Evolutionary conservation across 352 stramenopile genomes (phyloP).

Genomic region (Pythium coloratum): DNA sequence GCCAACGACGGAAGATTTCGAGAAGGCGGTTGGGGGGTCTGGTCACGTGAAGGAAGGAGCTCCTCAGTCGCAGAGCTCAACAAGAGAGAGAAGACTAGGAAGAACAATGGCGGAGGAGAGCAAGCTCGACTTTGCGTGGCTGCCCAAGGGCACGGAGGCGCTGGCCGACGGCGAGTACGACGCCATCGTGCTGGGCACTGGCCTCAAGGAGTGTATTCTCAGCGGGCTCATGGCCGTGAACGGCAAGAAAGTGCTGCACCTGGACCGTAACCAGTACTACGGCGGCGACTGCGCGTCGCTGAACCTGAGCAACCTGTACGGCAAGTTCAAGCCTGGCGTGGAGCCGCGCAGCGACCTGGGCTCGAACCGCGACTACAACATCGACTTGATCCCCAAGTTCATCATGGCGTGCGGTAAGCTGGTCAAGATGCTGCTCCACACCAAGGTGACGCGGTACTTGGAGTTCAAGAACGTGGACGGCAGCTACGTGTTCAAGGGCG

Average conservation of each 20-base stretch:
- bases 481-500: slow-evolving; percentile 98
- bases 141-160: slow-evolving; percentile 92
- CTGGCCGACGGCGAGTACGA: slow-evolving; percentile 99
- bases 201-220: slow-evolving; percentile 99
- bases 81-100: slow-evolving; percentile 15
- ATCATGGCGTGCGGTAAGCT: slow-evolving; percentile 99
- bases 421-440: slow-evolving; percentile 98
- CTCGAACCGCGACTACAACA: slow-evolving; percentile 99
- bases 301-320: slow-evolving; percentile 98
- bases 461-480: slow-evolving; percentile 99
- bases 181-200: slow-evolving; percentile 98
- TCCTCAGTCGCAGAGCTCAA: slow-evolving; percentile 5
- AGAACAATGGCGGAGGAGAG: slow-evolving; percentile 56
- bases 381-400: slow-evolving; percentile 99
- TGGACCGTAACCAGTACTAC: slow-evolving; percentile 99
- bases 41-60: not conserved
- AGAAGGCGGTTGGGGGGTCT: slow-evolving; percentile 5
- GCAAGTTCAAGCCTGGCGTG: slow-evolving; percentile 89
- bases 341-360: slow-evolving; percentile 82
- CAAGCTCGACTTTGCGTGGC: slow-evolving; percentile 89
- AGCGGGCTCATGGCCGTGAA: slow-evolving; percentile 94
- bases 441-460: slow-evolving; percentile 98
- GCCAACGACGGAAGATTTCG: slow-evolving; percentile 22
- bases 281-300: slow-evolving; percentile 97
- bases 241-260: slow-evolving; percentile 95